phyloP scores from a whole-genome alignment of 2,329 filamentous ascomycete species.

The Colletotrichum cuscutae region DNA sequence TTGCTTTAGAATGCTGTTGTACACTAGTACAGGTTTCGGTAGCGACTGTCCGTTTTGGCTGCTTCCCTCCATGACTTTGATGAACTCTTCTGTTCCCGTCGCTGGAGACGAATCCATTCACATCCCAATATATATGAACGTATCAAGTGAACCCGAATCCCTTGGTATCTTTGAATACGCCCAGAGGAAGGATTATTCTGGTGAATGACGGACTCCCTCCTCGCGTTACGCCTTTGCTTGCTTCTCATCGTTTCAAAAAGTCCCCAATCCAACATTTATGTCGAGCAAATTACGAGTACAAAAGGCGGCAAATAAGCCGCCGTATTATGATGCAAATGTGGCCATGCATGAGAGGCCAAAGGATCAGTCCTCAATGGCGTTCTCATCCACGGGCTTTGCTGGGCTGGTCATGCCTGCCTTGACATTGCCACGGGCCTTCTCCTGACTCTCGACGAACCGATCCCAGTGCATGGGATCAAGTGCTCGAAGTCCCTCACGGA shows the following conservation, averaged over 20 bases:
- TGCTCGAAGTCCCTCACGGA: slow-evolving; percentile 62
- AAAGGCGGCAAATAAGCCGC: neutral
- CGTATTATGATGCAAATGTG: neutral
- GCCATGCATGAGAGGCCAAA: neutral
- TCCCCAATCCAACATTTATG: slow-evolving; percentile 9
- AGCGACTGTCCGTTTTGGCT: slow-evolving; percentile 16
- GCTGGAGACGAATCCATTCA: neutral
- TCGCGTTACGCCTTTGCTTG: slow-evolving; percentile 33
- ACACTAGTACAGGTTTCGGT: slow-evolving; percentile 23
- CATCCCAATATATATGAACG: neutral
- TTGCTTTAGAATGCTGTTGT: slow-evolving; percentile 13
- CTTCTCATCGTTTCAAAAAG: slow-evolving; percentile 17
- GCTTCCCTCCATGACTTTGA: neutral
- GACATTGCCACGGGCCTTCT: slow-evolving; percentile 67
- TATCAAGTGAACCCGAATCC: neutral
- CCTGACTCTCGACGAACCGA: slow-evolving; percentile 69
- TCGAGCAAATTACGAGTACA: slow-evolving; percentile 27
- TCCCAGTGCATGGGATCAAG: slow-evolving; percentile 75
- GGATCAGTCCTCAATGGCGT: slow-evolving; percentile 52
- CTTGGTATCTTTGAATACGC: neutral
- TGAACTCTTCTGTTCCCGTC: neutral
- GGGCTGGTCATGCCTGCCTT: slow-evolving; percentile 45
- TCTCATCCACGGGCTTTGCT: slow-evolving; percentile 48
- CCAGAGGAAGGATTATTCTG: neutral
- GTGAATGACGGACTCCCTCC: slow-evolving; percentile 2